Evolutionary conservation across 495 filamentous ascomycete genomes (phyloP).

Genomic region (Penicillium coprophilum): DNA sequence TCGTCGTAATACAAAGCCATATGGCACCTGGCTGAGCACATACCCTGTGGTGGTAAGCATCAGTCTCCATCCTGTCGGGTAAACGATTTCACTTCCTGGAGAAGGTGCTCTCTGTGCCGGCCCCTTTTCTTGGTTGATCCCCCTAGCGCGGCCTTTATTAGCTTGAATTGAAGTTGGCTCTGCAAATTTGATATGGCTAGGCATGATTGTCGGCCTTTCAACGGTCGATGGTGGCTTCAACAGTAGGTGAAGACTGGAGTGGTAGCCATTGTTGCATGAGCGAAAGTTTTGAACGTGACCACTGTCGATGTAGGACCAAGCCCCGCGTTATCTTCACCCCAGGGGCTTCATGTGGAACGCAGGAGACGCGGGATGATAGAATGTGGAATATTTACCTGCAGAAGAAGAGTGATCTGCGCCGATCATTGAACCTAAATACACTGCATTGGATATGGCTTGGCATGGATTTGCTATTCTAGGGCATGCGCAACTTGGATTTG

Average conservation of each 20-base stretch:
- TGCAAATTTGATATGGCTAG: constrained; percentile 27
- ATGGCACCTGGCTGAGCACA: not conserved
- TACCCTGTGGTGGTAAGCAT: constrained; percentile 41
- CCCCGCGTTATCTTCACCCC: constrained; percentile 30
- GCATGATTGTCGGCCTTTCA: constrained; percentile 20
- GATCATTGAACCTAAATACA: constrained; percentile 34
- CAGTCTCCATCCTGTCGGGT: constrained; percentile 50
- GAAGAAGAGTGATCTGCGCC: constrained; percentile 25
- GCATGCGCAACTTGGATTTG: constrained; percentile 4
- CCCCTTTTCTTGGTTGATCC: constrained; percentile 25
- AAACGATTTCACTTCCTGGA: constrained; percentile 31
- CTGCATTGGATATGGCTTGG: constrained; percentile 22
- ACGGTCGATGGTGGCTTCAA: constrained; percentile 18
- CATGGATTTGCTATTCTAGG: constrained; percentile 14
- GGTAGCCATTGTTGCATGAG: constrained; percentile 21
- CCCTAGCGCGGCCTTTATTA: constrained; percentile 7
- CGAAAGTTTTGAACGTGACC: constrained; percentile 24
- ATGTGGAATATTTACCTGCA: constrained; percentile 29
- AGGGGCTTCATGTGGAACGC: constrained; percentile 33
- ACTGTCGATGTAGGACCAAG: constrained; percentile 26
- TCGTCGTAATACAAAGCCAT: not conserved
- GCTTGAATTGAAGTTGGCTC: constrained; percentile 22
- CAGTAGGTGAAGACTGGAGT: constrained; percentile 17
- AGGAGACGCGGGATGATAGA: constrained; percentile 35
- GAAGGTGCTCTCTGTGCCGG: constrained; percentile 25